A percentile compares a stretch with the other conserved stretches of the same genome.
Conservation (phyloP, 2,329 filamentous ascomycete genomes). For the Cytospora piceae region DNA sequence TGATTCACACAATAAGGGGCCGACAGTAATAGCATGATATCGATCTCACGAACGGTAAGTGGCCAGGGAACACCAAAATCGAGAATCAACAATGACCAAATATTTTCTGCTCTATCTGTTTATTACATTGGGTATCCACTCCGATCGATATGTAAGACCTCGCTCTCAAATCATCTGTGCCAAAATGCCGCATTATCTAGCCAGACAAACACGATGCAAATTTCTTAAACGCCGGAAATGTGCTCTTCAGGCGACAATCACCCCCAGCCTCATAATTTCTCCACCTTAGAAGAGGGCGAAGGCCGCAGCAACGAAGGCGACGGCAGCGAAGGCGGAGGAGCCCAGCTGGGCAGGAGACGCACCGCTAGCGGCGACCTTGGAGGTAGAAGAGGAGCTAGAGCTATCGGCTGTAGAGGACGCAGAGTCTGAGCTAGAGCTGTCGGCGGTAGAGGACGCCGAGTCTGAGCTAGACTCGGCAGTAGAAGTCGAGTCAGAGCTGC, state of each 20-base stretch:
- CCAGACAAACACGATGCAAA: slow-evolving; percentile 3
- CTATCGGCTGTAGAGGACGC: slow-evolving; percentile 1
- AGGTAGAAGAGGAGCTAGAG: slow-evolving; percentile 5
- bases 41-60: not conserved
- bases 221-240: slow-evolving; percentile 8
- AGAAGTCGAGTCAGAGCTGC: slow-evolving; percentile 18
- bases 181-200: slow-evolving; percentile 8
- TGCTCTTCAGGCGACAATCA: not conserved
- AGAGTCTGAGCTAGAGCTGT: slow-evolving; percentile 10
- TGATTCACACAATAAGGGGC: not conserved
- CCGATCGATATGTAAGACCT: slow-evolving; percentile 11
- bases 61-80: not conserved
- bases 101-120: slow-evolving; percentile 19
- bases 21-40: not conserved
- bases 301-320: slow-evolving; percentile 27
- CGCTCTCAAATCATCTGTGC: slow-evolving; percentile 3
- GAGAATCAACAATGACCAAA: not conserved
- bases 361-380: slow-evolving; percentile 23
- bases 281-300: slow-evolving; percentile 24
- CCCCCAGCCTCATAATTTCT: not conserved
- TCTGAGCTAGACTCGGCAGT: not conserved
- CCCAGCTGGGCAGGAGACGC: slow-evolving; percentile 23
- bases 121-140: slow-evolving; percentile 24
- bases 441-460: not conserved
- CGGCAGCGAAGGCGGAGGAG: slow-evolving; percentile 27